Evolutionary conservation across 352 stramenopile genomes (phyloP).

Genomic region (Phytopythium montanum): DNA sequence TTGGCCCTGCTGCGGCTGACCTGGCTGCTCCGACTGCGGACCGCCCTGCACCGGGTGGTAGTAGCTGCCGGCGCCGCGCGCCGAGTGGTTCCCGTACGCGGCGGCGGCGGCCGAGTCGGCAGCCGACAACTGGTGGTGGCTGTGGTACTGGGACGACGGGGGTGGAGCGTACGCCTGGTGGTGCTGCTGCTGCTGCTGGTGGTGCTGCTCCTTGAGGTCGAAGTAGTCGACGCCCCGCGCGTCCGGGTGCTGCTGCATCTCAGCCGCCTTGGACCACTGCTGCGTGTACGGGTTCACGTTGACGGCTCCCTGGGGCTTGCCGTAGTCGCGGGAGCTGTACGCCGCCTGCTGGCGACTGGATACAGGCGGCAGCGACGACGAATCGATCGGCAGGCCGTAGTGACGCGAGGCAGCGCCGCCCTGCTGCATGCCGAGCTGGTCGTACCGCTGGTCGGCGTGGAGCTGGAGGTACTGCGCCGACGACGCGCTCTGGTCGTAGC

Average conservation of each 20-base stretch:
- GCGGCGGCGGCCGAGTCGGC: slow-evolving; percentile 41
- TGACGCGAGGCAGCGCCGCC: slow-evolving; percentile 30
- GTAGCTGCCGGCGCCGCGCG: slow-evolving; percentile 32
- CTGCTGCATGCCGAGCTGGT: slow-evolving; percentile 56
- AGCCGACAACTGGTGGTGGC: slow-evolving; percentile 63
- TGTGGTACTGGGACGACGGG: slow-evolving; percentile 57
- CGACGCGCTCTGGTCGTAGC: slow-evolving; percentile 33
- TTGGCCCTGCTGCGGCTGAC: slow-evolving; percentile 15
- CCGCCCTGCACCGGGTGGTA: slow-evolving; percentile 48
- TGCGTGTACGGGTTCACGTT: slow-evolving; percentile 50
- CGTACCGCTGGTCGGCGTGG: slow-evolving; percentile 73
- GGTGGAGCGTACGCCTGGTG: slow-evolving; percentile 40
- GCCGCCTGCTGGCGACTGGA: slow-evolving; percentile 38
- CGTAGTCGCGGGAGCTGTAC: slow-evolving; percentile 25
- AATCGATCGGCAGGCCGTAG: slow-evolving; percentile 50
- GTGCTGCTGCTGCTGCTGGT: slow-evolving; percentile 27
- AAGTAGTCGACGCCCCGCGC: slow-evolving; percentile 59
- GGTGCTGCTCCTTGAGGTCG: slow-evolving; percentile 60
- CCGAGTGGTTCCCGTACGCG: slow-evolving; percentile 37
- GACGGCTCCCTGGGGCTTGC: slow-evolving; percentile 25
- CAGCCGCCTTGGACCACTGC: slow-evolving; percentile 60
- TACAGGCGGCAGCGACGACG: slow-evolving; percentile 33
- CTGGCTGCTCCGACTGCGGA: slow-evolving; percentile 21
- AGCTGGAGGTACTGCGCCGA: slow-evolving; percentile 70
- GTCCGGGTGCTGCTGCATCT: slow-evolving; percentile 31